phyloP scores from a whole-genome alignment of 1,139 yeast species.

The Yamadazyma buinensis region DNA sequence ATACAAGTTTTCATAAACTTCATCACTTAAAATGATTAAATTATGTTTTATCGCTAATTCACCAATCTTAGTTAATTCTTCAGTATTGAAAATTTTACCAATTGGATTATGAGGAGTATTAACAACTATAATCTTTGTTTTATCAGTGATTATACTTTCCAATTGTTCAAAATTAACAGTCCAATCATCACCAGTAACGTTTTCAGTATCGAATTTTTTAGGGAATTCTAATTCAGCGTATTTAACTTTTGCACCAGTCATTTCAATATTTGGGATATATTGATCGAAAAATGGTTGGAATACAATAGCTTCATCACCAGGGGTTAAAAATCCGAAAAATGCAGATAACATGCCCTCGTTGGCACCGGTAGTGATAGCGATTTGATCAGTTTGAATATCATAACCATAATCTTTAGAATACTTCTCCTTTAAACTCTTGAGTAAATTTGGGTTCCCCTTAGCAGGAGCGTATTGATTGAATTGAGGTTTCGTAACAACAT shows the following conservation, averaged over 20 bases:
- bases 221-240: constrained; percentile 88
- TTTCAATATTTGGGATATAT: constrained; percentile 87
- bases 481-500: constrained; percentile 66
- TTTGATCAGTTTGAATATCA: constrained; percentile 56
- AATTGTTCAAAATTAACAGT: constrained; percentile 73
- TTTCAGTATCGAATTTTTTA: constrained; percentile 56
- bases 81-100: constrained; percentile 79
- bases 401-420: constrained; percentile 68
- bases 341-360: constrained; percentile 90
- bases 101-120: constrained; percentile 97
- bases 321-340: constrained; percentile 77
- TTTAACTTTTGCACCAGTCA: constrained; percentile 88
- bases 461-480: constrained; percentile 93
- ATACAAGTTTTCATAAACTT: constrained; percentile 88
- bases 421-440: constrained; percentile 63
- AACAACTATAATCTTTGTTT: constrained; percentile 80
- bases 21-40: constrained; percentile 80
- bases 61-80: constrained; percentile 74
- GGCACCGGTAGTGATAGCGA: constrained; percentile 92
- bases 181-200: constrained; percentile 85
- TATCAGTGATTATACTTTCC: constrained; percentile 61
- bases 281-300: constrained; percentile 97
- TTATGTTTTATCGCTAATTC: constrained; percentile 79
- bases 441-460: constrained; percentile 74
- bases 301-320: constrained; percentile 95